Evolutionary conservation across 1,284 basidiomycete genomes (phyloP).

Genomic region (Inonotus hispidus): DNA sequence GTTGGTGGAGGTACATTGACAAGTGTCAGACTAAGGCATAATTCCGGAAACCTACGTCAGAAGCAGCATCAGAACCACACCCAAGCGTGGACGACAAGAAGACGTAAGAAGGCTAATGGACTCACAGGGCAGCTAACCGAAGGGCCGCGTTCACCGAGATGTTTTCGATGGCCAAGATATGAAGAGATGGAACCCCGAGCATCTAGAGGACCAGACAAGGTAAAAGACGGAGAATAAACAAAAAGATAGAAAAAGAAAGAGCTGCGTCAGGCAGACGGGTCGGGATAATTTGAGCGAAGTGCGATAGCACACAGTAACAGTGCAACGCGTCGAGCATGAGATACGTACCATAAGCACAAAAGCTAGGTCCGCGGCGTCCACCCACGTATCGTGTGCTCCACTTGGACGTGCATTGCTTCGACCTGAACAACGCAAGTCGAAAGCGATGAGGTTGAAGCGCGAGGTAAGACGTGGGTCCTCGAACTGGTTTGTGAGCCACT

Average conservation of each 20-base stretch:
- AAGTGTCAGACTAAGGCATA: slow-evolving; percentile 60
- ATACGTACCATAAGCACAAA: slow-evolving; percentile 52
- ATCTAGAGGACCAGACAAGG: slow-evolving; percentile 33
- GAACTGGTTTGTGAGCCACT: slow-evolving; percentile 62
- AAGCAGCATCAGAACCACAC: slow-evolving; percentile 10
- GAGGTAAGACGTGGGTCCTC: slow-evolving; percentile 55
- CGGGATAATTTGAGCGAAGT: not conserved
- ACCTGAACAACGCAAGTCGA: slow-evolving; percentile 69
- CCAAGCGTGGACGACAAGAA: slow-evolving; percentile 2
- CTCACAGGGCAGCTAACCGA: slow-evolving; percentile 58
- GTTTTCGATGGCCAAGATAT: slow-evolving; percentile 61
- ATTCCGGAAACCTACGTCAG: slow-evolving; percentile 59
- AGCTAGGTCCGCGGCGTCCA: slow-evolving; percentile 69
- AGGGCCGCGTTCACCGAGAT: slow-evolving; percentile 48
- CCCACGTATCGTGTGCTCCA: slow-evolving; percentile 62
- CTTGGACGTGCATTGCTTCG: slow-evolving; percentile 48
- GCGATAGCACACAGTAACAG: not conserved
- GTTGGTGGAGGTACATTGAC: slow-evolving; percentile 62
- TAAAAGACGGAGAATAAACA: not conserved
- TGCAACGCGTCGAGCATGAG: not conserved
- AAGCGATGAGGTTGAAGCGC: slow-evolving; percentile 62
- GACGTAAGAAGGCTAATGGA: slow-evolving; percentile 23
- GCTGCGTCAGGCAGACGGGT: not conserved
- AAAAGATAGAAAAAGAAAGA: no score
- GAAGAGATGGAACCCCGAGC: slow-evolving; percentile 58